Percentiles rank a stretch among this genome's conserved stretches.
Conservation (phyloP, 371 early-diverging fungal species). For the Actinomortierella wolfii region DNA sequence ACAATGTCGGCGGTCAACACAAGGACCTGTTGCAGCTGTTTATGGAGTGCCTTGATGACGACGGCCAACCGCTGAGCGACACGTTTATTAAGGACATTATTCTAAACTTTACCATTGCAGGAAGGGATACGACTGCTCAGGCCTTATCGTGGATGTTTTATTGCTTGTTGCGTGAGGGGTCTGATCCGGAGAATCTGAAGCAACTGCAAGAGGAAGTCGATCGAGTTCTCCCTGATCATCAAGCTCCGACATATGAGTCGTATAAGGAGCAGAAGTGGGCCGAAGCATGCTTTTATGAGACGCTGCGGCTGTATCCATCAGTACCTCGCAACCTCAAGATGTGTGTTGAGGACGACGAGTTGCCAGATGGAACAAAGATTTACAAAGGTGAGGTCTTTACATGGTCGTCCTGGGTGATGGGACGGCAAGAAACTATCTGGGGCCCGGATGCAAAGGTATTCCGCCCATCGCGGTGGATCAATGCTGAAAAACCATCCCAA, state of each 20-base stretch:
- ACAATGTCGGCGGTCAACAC: constrained; percentile 26
- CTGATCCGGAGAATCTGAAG: constrained; percentile 51
- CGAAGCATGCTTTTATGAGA: constrained; percentile 67
- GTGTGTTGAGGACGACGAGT: constrained; percentile 68
- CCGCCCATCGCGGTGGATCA: constrained; percentile 63
- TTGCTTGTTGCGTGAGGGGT: constrained; percentile 49
- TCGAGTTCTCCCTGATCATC: constrained; percentile 44
- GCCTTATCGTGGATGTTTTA: constrained; percentile 74
- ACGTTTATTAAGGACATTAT: constrained; percentile 62
- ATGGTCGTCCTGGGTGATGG: constrained; percentile 56
- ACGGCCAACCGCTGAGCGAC: constrained; percentile 51
- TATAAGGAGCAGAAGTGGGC: constrained; percentile 60
- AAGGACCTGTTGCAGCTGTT: constrained; percentile 62
- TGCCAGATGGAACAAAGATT: constrained; percentile 71
- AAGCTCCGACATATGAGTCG: constrained; percentile 50
- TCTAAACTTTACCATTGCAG: constrained; percentile 65
- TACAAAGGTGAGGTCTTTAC: constrained; percentile 57
- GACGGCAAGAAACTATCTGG: constrained; percentile 59
- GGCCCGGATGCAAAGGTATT: constrained; percentile 61
- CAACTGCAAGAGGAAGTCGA: constrained; percentile 62
- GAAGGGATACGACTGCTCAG: constrained; percentile 75
- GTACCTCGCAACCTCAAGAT: constrained; percentile 72
- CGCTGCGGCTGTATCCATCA: constrained; percentile 72
- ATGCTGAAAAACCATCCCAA: constrained; percentile 35
- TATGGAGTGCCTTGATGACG: constrained; percentile 54